Base-by-base conservation (phyloP, 257 asterid species). In the Solanum sitiens region DNA sequence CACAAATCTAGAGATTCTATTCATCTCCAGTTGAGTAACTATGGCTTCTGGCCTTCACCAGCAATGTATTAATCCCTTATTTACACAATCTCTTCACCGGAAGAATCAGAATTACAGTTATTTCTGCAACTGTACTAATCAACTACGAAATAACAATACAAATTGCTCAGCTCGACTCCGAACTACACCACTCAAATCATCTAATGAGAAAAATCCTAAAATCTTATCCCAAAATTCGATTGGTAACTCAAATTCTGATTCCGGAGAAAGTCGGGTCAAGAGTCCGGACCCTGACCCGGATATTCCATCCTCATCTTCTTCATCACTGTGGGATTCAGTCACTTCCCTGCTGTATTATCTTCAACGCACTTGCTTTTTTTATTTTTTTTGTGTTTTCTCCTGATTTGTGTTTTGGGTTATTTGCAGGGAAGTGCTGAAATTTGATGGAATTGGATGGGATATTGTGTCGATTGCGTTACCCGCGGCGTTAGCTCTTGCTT, bases 401-500 rank as follows among this genome's bases (percentile, higher is more conserved):
- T 39, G 77, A 67, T 86, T 84, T 68, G 68, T 37, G 42, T 10
- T 70, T 45, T 86, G 89, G 61, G 71, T 72, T 86, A 88, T 90
- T 59, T 89, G 82, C 88, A 96, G 99, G 91, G 91, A 91, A 83
- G 92, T 37, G 63, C 89, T 93, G 86, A 93, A 87, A 84, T 85
- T 94, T 74, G 98, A 92, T 91, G 98, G 94, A 68, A 88, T 94
- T 56, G 97, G 95, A 86, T 47, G 92, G 92, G 95, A 96, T 67
- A 94, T 96, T 87, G 87, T 96, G 87, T 94, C 98, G 7, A 95
- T 96, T 83, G 98, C 99, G 32, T 67, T 93, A 87, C 98, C 98
- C 1, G 98, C 99, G 4, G 98, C 99, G 32, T 87, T 96, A 90
- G 98, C 99, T 88, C 98, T 96, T 47, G 95, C 96, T 0, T 98